Evolutionary conservation across 306 rosid genomes (phyloP).

Genomic region (Pyrus communis): DNA sequence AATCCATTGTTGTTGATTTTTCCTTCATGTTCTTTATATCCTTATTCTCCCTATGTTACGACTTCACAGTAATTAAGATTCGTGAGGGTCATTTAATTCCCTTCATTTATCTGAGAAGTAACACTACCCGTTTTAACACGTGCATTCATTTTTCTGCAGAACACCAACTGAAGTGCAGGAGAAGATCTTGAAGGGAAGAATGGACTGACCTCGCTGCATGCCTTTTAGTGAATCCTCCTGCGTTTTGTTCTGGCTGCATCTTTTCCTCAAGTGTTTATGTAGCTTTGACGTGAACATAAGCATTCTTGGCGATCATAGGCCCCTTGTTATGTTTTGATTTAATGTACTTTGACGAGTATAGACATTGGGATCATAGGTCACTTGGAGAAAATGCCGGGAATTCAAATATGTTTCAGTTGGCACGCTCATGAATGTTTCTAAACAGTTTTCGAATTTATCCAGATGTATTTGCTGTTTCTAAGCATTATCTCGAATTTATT

Average conservation of each 20-base stretch:
- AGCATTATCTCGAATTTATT: background rate
- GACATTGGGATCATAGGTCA: background rate
- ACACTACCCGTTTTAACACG: background rate
- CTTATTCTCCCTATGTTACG: background rate
- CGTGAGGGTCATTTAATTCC: background rate
- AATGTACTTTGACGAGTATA: background rate
- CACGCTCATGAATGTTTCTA: background rate
- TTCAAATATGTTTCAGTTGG: background rate
- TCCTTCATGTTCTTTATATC: background rate
- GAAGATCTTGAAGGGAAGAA: constrained; percentile 90
- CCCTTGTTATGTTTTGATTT: background rate
- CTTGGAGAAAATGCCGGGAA: background rate
- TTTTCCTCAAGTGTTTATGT: background rate
- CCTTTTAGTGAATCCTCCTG: background rate
- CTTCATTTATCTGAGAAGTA: background rate
- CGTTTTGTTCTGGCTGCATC: background rate
- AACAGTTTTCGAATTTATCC: background rate
- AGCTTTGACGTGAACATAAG: background rate
- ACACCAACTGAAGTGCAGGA: constrained; percentile 91
- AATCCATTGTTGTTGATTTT: background rate
- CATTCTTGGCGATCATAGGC: background rate
- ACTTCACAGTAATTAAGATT: background rate
- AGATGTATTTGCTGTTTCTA: background rate
- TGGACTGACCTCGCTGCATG: constrained; percentile 49
- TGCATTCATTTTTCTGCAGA: constrained; percentile 38